phyloP scores from a whole-genome alignment of 768 basidiomycete genomes.

The Cytidiella melzeri region DNA sequence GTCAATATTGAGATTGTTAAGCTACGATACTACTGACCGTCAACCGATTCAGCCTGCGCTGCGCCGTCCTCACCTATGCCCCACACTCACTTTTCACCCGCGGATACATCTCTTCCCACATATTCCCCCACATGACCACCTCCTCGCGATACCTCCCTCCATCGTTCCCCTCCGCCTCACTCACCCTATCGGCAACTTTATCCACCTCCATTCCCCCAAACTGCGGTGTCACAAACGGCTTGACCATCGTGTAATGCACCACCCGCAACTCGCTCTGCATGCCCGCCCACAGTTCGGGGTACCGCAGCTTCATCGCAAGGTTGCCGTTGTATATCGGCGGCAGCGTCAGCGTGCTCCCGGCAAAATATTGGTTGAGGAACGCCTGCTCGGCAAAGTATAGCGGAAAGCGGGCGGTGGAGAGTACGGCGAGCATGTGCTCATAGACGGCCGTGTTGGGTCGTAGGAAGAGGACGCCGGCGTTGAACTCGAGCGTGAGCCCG shows the following conservation, averaged over 20 bases:
- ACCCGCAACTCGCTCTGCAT: slow-evolving; percentile 28
- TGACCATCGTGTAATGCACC: slow-evolving; percentile 34
- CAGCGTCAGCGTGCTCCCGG: slow-evolving; percentile 27
- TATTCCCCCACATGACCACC: slow-evolving; percentile 3
- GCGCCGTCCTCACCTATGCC: no score
- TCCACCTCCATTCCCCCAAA: neutral
- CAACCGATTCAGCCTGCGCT: no score
- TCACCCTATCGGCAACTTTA: neutral
- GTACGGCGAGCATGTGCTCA: slow-evolving; percentile 23
- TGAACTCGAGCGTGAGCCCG: slow-evolving; percentile 33
- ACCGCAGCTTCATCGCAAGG: slow-evolving; percentile 31
- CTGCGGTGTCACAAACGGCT: slow-evolving; percentile 18
- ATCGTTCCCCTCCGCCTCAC: neutral
- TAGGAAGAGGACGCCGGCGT: slow-evolving; percentile 35
- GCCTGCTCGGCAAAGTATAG: slow-evolving; percentile 34
- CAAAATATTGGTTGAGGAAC: slow-evolving; percentile 37
- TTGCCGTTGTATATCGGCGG: slow-evolving; percentile 39
- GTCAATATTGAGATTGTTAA: no score
- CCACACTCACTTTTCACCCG: no score
- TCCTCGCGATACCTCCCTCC: slow-evolving; percentile 1
- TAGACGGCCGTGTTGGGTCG: slow-evolving; percentile 27
- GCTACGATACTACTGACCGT: no score
- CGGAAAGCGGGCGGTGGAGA: slow-evolving; percentile 27
- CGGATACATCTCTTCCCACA: slow-evolving; percentile 5
- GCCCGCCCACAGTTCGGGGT: slow-evolving; percentile 28